phyloP scores from a whole-genome alignment of 2,329 filamentous ascomycete species.

The Trichoderma hamatum region DNA sequence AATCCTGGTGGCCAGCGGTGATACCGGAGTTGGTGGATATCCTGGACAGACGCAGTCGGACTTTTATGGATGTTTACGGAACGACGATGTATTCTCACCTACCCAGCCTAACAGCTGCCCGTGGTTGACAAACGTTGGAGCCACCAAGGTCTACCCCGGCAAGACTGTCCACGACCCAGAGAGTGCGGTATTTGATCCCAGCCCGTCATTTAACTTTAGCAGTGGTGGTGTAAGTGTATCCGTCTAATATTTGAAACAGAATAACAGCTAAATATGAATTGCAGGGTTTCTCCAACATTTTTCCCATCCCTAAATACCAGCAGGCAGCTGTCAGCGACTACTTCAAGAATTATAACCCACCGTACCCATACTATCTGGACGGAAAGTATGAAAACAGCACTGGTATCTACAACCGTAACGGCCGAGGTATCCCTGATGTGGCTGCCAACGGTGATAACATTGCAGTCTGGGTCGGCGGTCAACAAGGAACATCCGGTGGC shows the following conservation, averaged over 20 bases:
- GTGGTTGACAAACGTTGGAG: constrained; percentile 53
- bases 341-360: constrained; percentile 43
- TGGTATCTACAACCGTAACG: constrained; percentile 44
- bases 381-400: constrained; percentile 44
- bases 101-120: constrained; percentile 46
- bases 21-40: constrained; percentile 39
- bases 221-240: constrained; percentile 20
- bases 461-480: constrained; percentile 45
- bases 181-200: constrained; percentile 42
- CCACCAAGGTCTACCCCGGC: constrained; percentile 49
- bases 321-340: constrained; percentile 41
- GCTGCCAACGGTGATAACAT: constrained; percentile 22
- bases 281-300: constrained; percentile 51
- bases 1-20: constrained; percentile 47
- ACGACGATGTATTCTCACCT: constrained; percentile 36
- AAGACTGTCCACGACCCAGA: constrained; percentile 50
- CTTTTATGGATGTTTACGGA: constrained; percentile 29
- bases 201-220: constrained; percentile 13
- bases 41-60: constrained; percentile 27
- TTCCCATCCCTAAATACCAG: constrained; percentile 52
- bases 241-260: no score
- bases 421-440: constrained; percentile 45
- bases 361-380: constrained; percentile 40
- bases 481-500: constrained; percentile 40
- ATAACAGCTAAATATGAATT: background rate